Percentiles rank a stretch among this genome's conserved stretches.
phyloP scores from a whole-genome alignment of 805 yeast species.

The Ogataea zsoltii region DNA sequence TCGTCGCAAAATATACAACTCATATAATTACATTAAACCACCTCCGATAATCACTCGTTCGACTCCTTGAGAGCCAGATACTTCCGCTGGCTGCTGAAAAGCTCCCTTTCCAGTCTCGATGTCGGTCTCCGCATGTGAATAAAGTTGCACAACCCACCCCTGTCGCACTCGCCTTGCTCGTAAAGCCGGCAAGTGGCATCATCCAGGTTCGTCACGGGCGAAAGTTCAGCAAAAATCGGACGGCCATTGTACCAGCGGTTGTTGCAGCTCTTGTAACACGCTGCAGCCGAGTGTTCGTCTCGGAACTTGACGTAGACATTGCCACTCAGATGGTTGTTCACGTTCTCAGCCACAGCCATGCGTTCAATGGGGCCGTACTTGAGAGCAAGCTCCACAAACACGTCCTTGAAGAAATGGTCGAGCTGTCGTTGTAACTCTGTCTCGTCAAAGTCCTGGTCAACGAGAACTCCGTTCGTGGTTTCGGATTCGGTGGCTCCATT shows the following conservation, averaged over 20 bases:
- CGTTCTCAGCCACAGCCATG: constrained; percentile 78
- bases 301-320: constrained; percentile 74
- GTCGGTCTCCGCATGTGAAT: constrained; percentile 73
- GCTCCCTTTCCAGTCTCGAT: constrained; percentile 19
- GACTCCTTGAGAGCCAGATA: constrained; percentile 2
- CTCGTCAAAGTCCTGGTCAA: constrained; percentile 12
- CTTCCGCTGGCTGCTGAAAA: constrained; percentile 22
- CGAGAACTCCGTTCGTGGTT: constrained; percentile 3
- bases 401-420: constrained; percentile 67
- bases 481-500: constrained; percentile 5
- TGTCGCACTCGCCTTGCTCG: constrained; percentile 61
- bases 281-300: constrained; percentile 55
- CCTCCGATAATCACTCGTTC: background rate
- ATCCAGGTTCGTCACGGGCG: constrained; percentile 68
- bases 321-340: constrained; percentile 79
- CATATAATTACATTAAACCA: too few relatives aligned
- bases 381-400: constrained; percentile 60
- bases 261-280: constrained; percentile 63
- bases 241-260: constrained; percentile 78
- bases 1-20: too few relatives aligned
- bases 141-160: constrained; percentile 85
- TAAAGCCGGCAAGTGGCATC: constrained; percentile 79
- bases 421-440: constrained; percentile 47
- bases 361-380: constrained; percentile 53
- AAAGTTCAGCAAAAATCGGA: constrained; percentile 78